Evolutionary conservation across 768 basidiomycete genomes (phyloP).

Genomic region (Galerina marginata): DNA sequence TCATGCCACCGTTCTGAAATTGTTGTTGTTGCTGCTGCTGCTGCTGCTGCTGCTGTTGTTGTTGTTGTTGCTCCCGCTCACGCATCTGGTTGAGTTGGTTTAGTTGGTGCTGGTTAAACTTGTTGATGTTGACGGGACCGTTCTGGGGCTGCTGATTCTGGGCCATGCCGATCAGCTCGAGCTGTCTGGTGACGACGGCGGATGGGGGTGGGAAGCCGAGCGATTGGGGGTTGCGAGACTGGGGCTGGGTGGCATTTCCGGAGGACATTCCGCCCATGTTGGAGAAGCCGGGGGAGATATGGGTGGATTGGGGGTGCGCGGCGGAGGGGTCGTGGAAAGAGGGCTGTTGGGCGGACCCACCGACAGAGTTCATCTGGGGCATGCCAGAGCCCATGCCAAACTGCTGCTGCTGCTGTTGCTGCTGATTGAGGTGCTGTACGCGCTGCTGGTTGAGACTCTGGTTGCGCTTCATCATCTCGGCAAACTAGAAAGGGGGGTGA

Average conservation of each 20-base stretch:
- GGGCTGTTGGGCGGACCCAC: slow-evolving; percentile 34
- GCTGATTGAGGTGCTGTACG: slow-evolving; percentile 32
- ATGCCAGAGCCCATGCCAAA: slow-evolving; percentile 43
- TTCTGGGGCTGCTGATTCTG: slow-evolving; percentile 54
- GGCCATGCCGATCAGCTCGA: slow-evolving; percentile 52
- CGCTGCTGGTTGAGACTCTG: slow-evolving; percentile 23
- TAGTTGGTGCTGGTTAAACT: slow-evolving; percentile 34
- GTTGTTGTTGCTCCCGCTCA: slow-evolving; percentile 35
- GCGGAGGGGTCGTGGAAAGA: slow-evolving; percentile 26
- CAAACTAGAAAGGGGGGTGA: slow-evolving; percentile 24
- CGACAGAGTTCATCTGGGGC: slow-evolving; percentile 41
- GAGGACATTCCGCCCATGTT: slow-evolving; percentile 25
- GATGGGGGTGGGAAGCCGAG: slow-evolving; percentile 20
- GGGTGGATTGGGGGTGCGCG: slow-evolving; percentile 21
- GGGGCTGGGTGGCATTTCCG: slow-evolving; percentile 23
- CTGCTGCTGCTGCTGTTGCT: slow-evolving; percentile 48
- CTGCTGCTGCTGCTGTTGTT: slow-evolving; percentile 31
- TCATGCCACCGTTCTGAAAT: slow-evolving; percentile 38
- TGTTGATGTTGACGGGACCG: slow-evolving; percentile 40
- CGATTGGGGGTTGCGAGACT: slow-evolving; percentile 20
- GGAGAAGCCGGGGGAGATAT: slow-evolving; percentile 25
- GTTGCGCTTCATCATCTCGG: slow-evolving; percentile 33
- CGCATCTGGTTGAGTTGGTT: slow-evolving; percentile 34
- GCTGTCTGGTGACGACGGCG: slow-evolving; percentile 34
- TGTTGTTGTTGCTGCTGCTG: slow-evolving; percentile 36